phyloP scores from a whole-genome alignment of 23 red algal genomes.

The Gracilaria caudata region DNA sequence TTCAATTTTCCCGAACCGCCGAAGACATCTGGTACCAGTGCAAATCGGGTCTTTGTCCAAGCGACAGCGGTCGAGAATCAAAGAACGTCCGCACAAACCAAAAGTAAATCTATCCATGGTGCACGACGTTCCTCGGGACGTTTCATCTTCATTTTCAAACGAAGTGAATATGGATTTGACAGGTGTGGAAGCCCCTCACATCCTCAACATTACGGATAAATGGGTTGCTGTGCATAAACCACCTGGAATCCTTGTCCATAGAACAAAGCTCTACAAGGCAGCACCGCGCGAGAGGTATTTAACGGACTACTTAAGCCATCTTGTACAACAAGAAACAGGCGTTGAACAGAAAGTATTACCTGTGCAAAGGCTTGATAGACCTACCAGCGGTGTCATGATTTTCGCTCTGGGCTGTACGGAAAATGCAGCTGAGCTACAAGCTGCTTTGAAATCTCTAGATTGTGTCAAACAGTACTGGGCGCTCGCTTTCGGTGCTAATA shows the following conservation, averaged over 20 bases:
- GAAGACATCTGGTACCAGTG: neutral
- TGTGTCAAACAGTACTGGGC: conserved; percentile 67
- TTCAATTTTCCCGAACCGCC: neutral
- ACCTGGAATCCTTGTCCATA: conserved; percentile 39
- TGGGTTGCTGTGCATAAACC: conserved; percentile 73
- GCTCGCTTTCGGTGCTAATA: conserved; percentile 46
- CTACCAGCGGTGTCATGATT: conserved; percentile 55
- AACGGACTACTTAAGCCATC: conserved; percentile 7
- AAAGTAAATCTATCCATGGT: neutral
- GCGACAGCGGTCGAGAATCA: neutral
- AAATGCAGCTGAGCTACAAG: conserved; percentile 53
- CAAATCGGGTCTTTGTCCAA: neutral
- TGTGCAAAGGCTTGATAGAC: conserved; percentile 62
- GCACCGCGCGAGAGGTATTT: conserved; percentile 31
- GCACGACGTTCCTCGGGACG: neutral
- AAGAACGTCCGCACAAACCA: neutral
- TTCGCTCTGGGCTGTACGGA: conserved; percentile 39
- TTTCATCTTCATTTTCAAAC: neutral
- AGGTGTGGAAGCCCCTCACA: neutral
- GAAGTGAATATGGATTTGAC: neutral
- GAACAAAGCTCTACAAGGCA: conserved; percentile 39
- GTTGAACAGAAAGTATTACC: conserved; percentile 25
- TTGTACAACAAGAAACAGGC: neutral
- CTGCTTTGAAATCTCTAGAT: conserved; percentile 17
- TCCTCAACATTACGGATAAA: neutral